These are phyloP conservation scores for Talaromyces sp. DNA, from an alignment of 2,329 filamentous ascomycete genomes.

Conservation along the genomic window DNA sequence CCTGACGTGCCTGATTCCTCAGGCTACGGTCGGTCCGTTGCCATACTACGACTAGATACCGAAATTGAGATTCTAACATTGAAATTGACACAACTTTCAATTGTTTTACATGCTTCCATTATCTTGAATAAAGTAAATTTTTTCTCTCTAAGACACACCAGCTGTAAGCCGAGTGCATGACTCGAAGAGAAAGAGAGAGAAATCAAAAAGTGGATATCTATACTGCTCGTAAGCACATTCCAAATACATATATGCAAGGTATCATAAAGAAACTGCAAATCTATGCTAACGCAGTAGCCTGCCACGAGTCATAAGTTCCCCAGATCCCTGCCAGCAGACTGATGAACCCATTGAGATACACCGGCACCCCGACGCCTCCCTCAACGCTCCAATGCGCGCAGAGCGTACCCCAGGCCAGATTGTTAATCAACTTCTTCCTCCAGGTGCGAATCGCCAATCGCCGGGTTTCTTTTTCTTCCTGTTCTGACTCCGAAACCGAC, in stretches of 20 bases:
- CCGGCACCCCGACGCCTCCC: constrained; percentile 55
- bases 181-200: too few species aligned
- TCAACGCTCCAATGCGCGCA: constrained; percentile 79
- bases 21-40: not conserved
- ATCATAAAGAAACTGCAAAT: not conserved
- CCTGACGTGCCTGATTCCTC: not conserved
- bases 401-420: constrained; percentile 72
- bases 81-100: too few species aligned
- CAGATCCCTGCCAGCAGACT: constrained; percentile 49
- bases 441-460: constrained; percentile 49
- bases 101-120: too few species aligned
- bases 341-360: constrained; percentile 54
- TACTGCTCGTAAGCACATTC: not conserved
- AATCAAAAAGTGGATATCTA: not conserved
- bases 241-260: not conserved
- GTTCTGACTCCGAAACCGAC: constrained; percentile 4
- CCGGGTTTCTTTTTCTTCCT: constrained; percentile 26
- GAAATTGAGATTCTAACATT: too few species aligned
- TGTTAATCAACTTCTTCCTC: constrained; percentile 59
- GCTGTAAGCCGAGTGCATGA: too few species aligned
- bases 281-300: constrained; percentile 25
- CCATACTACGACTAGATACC: not conserved
- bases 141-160: too few species aligned
- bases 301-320: constrained; percentile 43
- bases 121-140: too few species aligned